Conservation (phyloP, 345 rosid genomes). For the Balakata baccata region DNA sequence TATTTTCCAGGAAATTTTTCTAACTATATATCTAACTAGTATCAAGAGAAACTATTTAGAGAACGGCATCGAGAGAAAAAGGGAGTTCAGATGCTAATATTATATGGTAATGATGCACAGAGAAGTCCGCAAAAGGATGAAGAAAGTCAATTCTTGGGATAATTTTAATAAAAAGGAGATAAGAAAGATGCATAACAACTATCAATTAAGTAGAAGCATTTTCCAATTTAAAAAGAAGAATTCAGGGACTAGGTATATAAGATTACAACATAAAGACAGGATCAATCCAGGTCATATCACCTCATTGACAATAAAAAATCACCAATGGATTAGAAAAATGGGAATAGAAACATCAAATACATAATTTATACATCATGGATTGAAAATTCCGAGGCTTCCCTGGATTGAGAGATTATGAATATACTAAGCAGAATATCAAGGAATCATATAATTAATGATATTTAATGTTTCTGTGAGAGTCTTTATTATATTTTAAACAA, state of each 20-base stretch:
- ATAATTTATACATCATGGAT: conserved; percentile 29
- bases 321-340: conserved; percentile 16
- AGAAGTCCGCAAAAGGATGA: not conserved
- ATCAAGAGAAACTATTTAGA: not conserved
- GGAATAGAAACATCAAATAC: conserved; percentile 49
- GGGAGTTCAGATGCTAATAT: not conserved
- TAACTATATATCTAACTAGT: not conserved
- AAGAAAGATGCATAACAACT: not conserved
- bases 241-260: not conserved
- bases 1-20: not conserved
- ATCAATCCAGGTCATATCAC: conserved; percentile 22
- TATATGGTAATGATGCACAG: not conserved
- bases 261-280: conserved; percentile 20
- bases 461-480: not conserved
- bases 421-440: not conserved
- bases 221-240: not conserved
- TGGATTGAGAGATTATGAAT: conserved; percentile 2
- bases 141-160: not conserved
- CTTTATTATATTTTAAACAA: not conserved
- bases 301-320: conserved; percentile 21
- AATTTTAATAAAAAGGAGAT: not conserved
- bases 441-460: conserved; percentile 15
- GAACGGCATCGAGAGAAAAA: not conserved
- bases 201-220: not conserved
- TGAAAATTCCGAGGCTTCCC: conserved; percentile 25